Conservation (phyloP, 495 filamentous ascomycete species). For the Aspergillus hancockii region DNA sequence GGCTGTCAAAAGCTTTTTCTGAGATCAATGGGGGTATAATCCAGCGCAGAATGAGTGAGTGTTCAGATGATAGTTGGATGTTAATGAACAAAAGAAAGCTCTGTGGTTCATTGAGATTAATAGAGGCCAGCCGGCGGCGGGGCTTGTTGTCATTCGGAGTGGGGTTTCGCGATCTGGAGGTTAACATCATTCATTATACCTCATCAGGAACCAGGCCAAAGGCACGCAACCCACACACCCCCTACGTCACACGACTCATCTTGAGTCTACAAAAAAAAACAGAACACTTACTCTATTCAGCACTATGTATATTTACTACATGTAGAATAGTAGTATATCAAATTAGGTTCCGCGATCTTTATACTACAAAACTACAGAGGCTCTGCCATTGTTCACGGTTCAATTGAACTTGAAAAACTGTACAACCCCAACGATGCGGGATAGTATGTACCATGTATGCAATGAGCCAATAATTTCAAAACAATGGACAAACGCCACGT, state of each 20-base stretch:
- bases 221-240: no score
- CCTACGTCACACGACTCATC: not conserved
- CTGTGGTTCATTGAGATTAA: slow-evolving; percentile 18
- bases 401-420: not conserved
- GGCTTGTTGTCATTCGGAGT: slow-evolving; percentile 27
- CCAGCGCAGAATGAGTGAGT: not conserved
- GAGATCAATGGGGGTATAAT: not conserved
- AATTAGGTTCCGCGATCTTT: not conserved
- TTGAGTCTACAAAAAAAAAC: not conserved
- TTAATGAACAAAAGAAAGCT: slow-evolving; percentile 15
- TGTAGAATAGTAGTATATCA: no score
- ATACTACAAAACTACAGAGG: not conserved
- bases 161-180: slow-evolving; percentile 21
- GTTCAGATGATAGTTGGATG: not conserved
- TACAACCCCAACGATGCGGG: not conserved
- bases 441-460: not conserved
- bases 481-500: not conserved
- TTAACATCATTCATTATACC: not conserved
- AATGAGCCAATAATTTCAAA: not conserved
- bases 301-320: not conserved
- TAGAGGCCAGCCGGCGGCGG: slow-evolving; percentile 24
- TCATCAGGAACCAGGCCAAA: no score
- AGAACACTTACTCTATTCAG: not conserved
- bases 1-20: not conserved
- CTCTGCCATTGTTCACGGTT: not conserved